Evolutionary conservation across 345 rosid genomes (phyloP).

Genomic region (Pistacia vera): DNA sequence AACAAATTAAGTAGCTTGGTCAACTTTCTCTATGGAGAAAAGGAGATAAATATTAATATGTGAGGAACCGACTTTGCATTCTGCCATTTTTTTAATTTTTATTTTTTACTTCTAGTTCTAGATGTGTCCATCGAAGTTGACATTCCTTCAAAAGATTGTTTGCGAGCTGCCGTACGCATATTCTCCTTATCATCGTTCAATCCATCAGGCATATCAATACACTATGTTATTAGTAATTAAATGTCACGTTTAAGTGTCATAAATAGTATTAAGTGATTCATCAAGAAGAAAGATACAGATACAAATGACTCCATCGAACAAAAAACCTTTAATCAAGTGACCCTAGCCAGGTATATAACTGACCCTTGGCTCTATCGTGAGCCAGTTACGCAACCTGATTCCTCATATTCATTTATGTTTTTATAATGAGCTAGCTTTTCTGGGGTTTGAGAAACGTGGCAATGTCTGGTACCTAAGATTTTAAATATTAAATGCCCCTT

Average conservation of each 20-base stretch:
- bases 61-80: conserved; percentile 11
- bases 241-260: no score
- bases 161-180: background rate
- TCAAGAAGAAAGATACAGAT: no score
- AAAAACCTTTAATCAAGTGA: background rate
- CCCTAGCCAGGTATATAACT: conserved; percentile 10
- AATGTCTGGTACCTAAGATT: no score
- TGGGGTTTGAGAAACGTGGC: background rate
- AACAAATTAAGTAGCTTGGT: background rate
- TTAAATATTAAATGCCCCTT: no score
- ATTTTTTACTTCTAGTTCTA: no score
- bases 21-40: conserved; percentile 1
- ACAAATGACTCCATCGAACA: background rate
- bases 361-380: conserved; percentile 5
- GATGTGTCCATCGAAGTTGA: conserved; percentile 6
- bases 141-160: background rate
- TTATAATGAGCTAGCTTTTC: background rate
- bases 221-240: no score
- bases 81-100: background rate
- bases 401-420: background rate
- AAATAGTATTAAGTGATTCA: background rate
- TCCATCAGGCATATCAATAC: background rate
- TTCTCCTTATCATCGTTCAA: background rate
- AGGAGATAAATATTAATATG: background rate
- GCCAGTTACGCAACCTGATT: conserved; percentile 2